phyloP scores from a whole-genome alignment of 176 grass and related monocot genomes.

The Hordeum vulgare region DNA sequence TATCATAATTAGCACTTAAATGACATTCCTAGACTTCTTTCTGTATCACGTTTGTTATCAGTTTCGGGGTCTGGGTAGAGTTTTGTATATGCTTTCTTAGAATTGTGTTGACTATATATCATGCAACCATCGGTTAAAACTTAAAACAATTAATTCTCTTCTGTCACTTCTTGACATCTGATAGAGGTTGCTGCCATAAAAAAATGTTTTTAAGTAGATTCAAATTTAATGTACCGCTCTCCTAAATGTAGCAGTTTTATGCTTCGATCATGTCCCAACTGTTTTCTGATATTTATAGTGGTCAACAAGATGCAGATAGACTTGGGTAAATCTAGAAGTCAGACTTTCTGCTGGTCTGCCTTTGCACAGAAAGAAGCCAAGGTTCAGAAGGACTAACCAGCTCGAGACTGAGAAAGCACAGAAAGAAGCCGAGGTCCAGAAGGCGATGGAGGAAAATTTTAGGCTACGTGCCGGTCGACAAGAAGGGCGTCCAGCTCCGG shows the following conservation, averaged over 20 bases:
- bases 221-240: background rate
- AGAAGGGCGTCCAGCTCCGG: slow-evolving; percentile 76
- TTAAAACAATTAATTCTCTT: background rate
- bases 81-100: background rate
- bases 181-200: background rate
- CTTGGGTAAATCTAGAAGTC: background rate
- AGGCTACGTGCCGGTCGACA: slow-evolving; percentile 67
- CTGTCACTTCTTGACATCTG: background rate
- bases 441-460: slow-evolving; percentile 87
- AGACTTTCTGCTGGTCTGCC: background rate
- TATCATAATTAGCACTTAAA: background rate
- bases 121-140: background rate
- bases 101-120: background rate
- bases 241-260: background rate
- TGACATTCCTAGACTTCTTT: background rate
- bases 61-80: background rate
- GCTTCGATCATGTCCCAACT: background rate
- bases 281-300: background rate
- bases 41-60: background rate
- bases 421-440: slow-evolving; percentile 77
- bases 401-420: slow-evolving; percentile 75
- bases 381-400: slow-evolving; percentile 39
- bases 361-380: background rate
- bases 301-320: background rate
- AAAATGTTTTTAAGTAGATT: background rate